Base-by-base conservation (phyloP, 116 monocot genomes). In the Trichopus zeylanicus region DNA sequence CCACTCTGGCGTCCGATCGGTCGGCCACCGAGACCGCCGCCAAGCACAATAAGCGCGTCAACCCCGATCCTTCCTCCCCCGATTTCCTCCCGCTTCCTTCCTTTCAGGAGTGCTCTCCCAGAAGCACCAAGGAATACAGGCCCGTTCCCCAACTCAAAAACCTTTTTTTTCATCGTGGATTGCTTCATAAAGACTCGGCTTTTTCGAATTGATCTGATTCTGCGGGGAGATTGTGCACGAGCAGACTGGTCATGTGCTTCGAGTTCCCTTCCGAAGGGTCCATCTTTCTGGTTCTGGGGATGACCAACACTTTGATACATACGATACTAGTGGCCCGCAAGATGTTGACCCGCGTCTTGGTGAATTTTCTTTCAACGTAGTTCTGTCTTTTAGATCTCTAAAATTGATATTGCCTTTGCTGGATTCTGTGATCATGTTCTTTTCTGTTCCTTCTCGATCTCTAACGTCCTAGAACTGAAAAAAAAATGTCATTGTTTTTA, bases 301-400 rank as follows among this genome's bases (percentile, higher is more conserved):
- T 26, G 70, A 81, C 32, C 69, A 67, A 55, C 64, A 77, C 61
- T 90, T 95, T 62, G 95, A 95, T 62, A 75, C 80, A 38, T 95
- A 95, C 49, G 95, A 95, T 68, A 95, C 95, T 23, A 95, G 95
- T 48, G 95, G 95, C 23, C 87, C 90, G 7, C 86, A 95, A 70
- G 73, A 95, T 59, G 70, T 95, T 22, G 74, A 61, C 47, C 95
- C 95, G 48, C 70, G 21, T 56, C 26, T 68, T 32, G 90, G 95
- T 90, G 61, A 61, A 52, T 64, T 57, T 57, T 42, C 42, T 42
- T 42, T 42, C 16, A 2, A 39, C 1, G 2, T 39, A 13, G 2
- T 2, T 16, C 7, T 13, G 6, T 39, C 39, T 7, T 39, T 39
- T 13, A 2, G 6, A 39, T 39, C 15, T 13, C 16, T 39, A n/a